These are phyloP conservation scores for Nidularia sp. DNA, from an alignment of 768 basidiomycete species.

Conservation along the genomic window DNA sequence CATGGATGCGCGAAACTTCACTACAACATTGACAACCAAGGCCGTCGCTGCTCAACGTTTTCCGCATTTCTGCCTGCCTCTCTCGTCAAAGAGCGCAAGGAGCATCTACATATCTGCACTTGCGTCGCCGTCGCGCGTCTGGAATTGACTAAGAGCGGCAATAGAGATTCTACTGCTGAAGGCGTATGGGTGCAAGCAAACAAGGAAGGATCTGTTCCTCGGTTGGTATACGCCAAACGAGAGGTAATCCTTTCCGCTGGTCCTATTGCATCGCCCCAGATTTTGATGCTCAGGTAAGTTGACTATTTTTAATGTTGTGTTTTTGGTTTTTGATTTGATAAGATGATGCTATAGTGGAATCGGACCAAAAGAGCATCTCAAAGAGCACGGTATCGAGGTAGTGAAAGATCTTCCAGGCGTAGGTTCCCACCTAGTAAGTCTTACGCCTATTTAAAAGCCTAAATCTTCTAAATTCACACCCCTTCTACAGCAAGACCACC, in stretches of 20 bases:
- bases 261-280: conserved; percentile 34
- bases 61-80: conserved; percentile 12
- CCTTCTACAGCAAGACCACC: conserved; percentile 30
- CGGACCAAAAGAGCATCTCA: conserved; percentile 32
- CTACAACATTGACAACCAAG: conserved; percentile 7
- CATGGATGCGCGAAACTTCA: conserved; percentile 8
- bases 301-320: no score
- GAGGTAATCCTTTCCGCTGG: conserved; percentile 31
- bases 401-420: conserved; percentile 27
- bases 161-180: not conserved
- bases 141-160: not conserved
- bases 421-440: conserved; percentile 22
- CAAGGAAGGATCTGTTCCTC: not conserved
- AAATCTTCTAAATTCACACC: not conserved
- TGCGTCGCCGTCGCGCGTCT: conserved; percentile 1
- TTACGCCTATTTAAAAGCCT: not conserved
- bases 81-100: not conserved
- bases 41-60: conserved; percentile 11
- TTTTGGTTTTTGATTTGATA: not conserved
- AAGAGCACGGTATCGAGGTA: conserved; percentile 19
- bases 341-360: conserved; percentile 29
- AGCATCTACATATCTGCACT: conserved; percentile 9
- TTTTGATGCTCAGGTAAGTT: conserved; percentile 22
- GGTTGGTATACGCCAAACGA: not conserved
- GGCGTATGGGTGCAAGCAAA: not conserved